A percentile compares a stretch with the other conserved stretches of the same genome.
These are phyloP conservation scores for Hyaloraphidium curvatum DNA, from an alignment of 192 early-diverging fungal genomes.

Conservation along the genomic window DNA sequence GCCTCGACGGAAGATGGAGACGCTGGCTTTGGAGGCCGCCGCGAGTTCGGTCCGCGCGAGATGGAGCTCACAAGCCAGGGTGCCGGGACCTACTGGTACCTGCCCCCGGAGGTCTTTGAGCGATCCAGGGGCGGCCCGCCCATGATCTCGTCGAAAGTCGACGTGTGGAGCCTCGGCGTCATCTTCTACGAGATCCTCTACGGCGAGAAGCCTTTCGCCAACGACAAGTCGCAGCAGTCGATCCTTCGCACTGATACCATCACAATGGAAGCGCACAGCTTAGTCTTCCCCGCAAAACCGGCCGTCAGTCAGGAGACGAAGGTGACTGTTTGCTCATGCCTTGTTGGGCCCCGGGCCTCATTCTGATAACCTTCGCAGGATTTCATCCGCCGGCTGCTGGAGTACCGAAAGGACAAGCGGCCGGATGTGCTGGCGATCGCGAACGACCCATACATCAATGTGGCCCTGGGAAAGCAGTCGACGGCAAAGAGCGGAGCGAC, in stretches of 20 bases:
- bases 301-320: background rate
- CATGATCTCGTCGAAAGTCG: background rate
- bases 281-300: background rate
- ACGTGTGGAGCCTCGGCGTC: background rate
- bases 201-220: background rate
- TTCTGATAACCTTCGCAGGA: background rate
- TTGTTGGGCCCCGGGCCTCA: no score
- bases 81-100: conserved; percentile 13
- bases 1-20: background rate
- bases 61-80: conserved; percentile 15
- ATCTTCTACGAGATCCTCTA: conserved; percentile 2
- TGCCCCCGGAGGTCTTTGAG: conserved; percentile 14
- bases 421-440: background rate
- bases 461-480: no score
- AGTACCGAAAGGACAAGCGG: background rate
- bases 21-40: no score
- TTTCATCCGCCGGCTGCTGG: background rate
- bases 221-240: background rate
- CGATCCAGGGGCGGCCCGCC: background rate
- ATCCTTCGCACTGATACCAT: background rate
- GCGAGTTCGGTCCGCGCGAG: conserved; percentile 1
- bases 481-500: no score
- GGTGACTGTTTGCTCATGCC: background rate
- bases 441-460: background rate
- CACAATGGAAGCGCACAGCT: background rate